Evolutionary conservation across 352 stramenopile genomes (phyloP), one percentile per base, ranked within the genome.

Genomic region (Phytophthora boehmeriae): DNA sequence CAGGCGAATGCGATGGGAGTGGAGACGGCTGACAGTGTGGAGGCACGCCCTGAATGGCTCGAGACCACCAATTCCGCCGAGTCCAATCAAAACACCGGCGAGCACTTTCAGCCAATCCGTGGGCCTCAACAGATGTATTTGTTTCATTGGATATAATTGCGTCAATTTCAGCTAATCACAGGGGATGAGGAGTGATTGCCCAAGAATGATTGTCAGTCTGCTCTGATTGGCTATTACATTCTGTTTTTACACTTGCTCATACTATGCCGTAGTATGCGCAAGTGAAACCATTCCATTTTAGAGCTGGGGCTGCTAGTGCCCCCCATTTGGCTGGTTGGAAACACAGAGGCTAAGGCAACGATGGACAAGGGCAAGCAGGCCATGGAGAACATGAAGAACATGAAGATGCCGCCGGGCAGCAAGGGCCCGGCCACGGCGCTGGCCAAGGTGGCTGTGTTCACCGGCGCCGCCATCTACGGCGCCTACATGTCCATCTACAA

Each of bases 361-460:
- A 92, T 95, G 78, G 86, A 95, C 39, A 90, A 94, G 81, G 84
- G 82, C 49, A 93, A 92, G 74, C 74, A 84, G 42, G 80, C 84
- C 43, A 90, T 92, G 78, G 86, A 95, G 71, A 95, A 94, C 63
- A 92, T 95, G 78, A 93, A 93, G 71, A 93, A 93, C 64, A 89
- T 93, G 45, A 92, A 92, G 71, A 89, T 93, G 75, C 85, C 85
- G 56, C 80, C 83, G 35, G 79, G 80, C 44, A 74, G 75, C 39
- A 83, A 81, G 23, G 69, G 82, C 23, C 87, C 87, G 4, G 69
- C 71, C 17, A 57, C 72, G 3, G 78, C 83, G 50, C 70, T 95
- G 44, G 53, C 65, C 48, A 91, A 93, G 73, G 72, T 92, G 22
- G 75, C 78, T 13, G 71, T 80, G 0, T 66, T 90, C 55, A 80